phyloP scores from a whole-genome alignment of 306 rosid species.

The Acacia crassicarpa region DNA sequence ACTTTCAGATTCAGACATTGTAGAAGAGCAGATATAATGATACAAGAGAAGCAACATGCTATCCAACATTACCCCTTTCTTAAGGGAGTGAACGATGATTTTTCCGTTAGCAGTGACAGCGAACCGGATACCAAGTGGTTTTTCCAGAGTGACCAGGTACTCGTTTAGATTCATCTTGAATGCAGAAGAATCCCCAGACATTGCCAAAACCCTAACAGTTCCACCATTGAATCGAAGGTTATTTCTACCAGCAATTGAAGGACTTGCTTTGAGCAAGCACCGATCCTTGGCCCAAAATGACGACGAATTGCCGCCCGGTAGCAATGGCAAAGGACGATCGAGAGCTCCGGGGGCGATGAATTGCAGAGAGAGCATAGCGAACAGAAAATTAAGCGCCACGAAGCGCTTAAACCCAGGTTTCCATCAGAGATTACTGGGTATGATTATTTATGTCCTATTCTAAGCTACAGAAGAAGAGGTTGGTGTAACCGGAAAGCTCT shows the following conservation, averaged over 20 bases:
- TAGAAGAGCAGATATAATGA: not conserved
- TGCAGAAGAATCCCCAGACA: slow-evolving; percentile 39
- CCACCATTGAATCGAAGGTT: slow-evolving; percentile 38
- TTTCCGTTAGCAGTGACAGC: slow-evolving; percentile 78
- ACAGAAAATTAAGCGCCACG: not conserved
- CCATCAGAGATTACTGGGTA: not conserved
- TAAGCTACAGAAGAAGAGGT: not conserved
- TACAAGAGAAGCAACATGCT: not conserved
- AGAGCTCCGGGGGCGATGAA: slow-evolving; percentile 33
- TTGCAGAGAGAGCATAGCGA: slow-evolving; percentile 58
- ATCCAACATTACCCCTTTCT: slow-evolving; percentile 68
- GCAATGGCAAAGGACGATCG: slow-evolving; percentile 26
- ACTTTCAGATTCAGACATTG: not conserved
- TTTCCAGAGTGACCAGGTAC: slow-evolving; percentile 85
- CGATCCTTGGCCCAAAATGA: slow-evolving; percentile 48
- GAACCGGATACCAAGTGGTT: slow-evolving; percentile 86
- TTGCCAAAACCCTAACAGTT: slow-evolving; percentile 47
- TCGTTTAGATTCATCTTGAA: slow-evolving; percentile 83
- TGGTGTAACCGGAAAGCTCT: not conserved
- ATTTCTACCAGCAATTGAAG: not conserved
- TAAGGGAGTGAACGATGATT: slow-evolving; percentile 78
- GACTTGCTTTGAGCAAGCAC: slow-evolving; percentile 20
- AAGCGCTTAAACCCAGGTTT: not conserved
- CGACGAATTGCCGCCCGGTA: slow-evolving; percentile 13
- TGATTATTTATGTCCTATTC: not conserved